phyloP scores from a whole-genome alignment of 2,329 filamentous ascomycete species.

The Arthrobotrys megalospora region DNA sequence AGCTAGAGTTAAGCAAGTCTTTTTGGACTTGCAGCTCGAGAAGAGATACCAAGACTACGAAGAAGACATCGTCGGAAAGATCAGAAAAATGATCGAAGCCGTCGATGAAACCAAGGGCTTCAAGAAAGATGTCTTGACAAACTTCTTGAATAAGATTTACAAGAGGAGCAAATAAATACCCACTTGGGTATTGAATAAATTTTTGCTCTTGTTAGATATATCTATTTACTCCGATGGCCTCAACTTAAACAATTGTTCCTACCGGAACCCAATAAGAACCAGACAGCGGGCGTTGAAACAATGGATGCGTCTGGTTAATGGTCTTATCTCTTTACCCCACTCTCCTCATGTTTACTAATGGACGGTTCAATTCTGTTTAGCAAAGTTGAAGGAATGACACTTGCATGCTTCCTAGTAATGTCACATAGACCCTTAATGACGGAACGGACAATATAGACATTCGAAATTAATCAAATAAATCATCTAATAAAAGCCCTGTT shows the following conservation, averaged over 20 bases:
- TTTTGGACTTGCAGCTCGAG: constrained; percentile 86
- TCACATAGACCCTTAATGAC: constrained; percentile 40
- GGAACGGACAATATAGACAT: constrained; percentile 41
- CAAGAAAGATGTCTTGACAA: constrained; percentile 90
- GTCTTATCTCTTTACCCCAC: not conserved
- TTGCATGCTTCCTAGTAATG: constrained; percentile 26
- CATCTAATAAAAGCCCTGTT: constrained; percentile 23
- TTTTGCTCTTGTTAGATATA: not conserved
- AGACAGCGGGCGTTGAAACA: not conserved
- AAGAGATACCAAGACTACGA: constrained; percentile 89
- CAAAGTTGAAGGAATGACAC: constrained; percentile 6
- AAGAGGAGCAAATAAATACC: constrained; percentile 88
- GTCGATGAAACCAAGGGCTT: constrained; percentile 90
- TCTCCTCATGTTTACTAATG: not conserved
- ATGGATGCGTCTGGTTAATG: constrained; percentile 8
- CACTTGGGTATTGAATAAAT: not conserved
- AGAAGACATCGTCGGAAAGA: constrained; percentile 84
- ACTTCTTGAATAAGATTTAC: constrained; percentile 96
- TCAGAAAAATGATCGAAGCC: constrained; percentile 80
- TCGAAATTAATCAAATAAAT: constrained; percentile 21
- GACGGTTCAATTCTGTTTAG: not conserved
- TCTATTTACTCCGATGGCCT: not conserved
- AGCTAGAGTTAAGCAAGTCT: constrained; percentile 88
- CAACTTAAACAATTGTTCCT: not conserved
- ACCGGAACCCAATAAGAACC: not conserved